phyloP scores from a whole-genome alignment of 2,329 filamentous ascomycete species.

The Dichotomopilus funicola region DNA sequence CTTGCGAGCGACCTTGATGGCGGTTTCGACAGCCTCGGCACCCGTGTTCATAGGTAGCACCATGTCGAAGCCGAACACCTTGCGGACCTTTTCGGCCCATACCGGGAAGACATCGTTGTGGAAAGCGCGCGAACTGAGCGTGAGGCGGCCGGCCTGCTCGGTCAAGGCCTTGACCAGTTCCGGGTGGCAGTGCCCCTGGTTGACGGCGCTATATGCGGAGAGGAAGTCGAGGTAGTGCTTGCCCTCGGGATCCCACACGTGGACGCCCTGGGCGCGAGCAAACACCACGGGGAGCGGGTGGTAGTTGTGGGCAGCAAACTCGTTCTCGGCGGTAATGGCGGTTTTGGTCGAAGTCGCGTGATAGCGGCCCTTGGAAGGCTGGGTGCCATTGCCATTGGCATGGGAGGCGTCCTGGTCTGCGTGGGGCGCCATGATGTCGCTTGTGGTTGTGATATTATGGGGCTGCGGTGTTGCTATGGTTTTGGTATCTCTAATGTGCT shows the following conservation, averaged over 20 bases:
- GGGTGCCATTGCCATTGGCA: neutral
- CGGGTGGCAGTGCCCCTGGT: slow-evolving; percentile 96
- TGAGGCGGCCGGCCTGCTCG: slow-evolving; percentile 83
- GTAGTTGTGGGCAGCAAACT: slow-evolving; percentile 96
- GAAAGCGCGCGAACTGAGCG: slow-evolving; percentile 89
- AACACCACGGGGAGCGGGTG: slow-evolving; percentile 95
- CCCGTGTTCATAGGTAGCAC: slow-evolving; percentile 97
- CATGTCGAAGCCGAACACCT: slow-evolving; percentile 94
- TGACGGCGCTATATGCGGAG: slow-evolving; percentile 95
- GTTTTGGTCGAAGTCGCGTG: slow-evolving; percentile 72
- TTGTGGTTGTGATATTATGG: neutral
- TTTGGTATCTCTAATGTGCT: neutral
- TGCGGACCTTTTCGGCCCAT: slow-evolving; percentile 87
- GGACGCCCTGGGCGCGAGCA: slow-evolving; percentile 72
- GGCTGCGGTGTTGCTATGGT: neutral
- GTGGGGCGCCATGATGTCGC: slow-evolving; percentile 48
- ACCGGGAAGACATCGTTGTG: slow-evolving; percentile 97
- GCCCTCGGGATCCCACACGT: slow-evolving; percentile 96
- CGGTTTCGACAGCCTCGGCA: slow-evolving; percentile 92
- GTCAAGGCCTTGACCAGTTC: slow-evolving; percentile 85
- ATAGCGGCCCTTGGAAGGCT: slow-evolving; percentile 32
- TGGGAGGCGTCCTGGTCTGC: slow-evolving; percentile 38
- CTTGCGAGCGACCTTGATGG: slow-evolving; percentile 91
- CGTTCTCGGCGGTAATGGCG: slow-evolving; percentile 74
- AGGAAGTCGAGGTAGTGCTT: slow-evolving; percentile 96